These are phyloP conservation scores for Paramarasmius palmivorus DNA, from an alignment of 1,284 basidiomycete species.

Conservation along the genomic window DNA sequence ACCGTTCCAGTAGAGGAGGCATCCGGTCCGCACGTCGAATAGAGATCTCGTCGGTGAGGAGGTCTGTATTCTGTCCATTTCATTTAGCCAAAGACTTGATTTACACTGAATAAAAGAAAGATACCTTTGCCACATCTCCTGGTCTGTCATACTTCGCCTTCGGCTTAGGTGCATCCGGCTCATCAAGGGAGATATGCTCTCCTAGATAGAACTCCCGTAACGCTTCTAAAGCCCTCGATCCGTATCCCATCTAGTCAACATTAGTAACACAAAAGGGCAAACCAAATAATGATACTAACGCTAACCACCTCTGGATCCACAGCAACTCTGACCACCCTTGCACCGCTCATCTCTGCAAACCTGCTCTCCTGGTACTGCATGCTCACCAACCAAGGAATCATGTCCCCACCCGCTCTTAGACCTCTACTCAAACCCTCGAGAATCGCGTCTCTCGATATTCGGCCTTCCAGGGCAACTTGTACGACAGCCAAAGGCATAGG, in stretches of 20 bases:
- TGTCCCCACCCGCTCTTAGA: constrained; percentile 86
- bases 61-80: constrained; percentile 37
- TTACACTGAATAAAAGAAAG: not conserved
- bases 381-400: constrained; percentile 97
- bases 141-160: constrained; percentile 6
- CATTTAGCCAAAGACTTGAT: not conserved
- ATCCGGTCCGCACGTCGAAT: constrained; percentile 79
- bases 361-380: constrained; percentile 97
- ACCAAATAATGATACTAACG: constrained; percentile 43
- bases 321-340: constrained; percentile 90
- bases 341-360: constrained; percentile 92
- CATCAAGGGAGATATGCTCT: constrained; percentile 89
- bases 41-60: constrained; percentile 75
- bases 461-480: constrained; percentile 95
- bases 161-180: constrained; percentile 55
- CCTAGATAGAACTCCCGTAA: constrained; percentile 92
- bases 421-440: constrained; percentile 85
- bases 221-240: constrained; percentile 86
- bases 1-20: constrained; percentile 91
- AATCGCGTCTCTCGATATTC: constrained; percentile 86
- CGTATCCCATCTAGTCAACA: constrained; percentile 88
- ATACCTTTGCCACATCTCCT: not conserved
- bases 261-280: not conserved
- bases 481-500: constrained; percentile 95
- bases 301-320: constrained; percentile 96